These are phyloP conservation scores for Podila clonocystis DNA, from an alignment of 192 early-diverging fungal species.

Conservation along the genomic window DNA sequence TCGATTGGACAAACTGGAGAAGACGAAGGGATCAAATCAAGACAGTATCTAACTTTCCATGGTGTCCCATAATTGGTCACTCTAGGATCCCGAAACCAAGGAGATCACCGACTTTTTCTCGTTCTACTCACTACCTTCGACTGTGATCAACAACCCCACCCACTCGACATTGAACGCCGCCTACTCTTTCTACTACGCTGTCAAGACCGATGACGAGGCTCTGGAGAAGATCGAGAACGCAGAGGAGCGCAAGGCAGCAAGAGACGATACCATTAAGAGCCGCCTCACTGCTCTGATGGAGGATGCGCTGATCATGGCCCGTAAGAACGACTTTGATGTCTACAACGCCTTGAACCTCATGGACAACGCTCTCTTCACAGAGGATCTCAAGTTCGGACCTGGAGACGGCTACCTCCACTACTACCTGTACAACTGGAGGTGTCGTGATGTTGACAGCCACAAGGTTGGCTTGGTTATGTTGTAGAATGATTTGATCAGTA, in stretches of 20 bases:
- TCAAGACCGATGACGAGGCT: slow-evolving; percentile 47
- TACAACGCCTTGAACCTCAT: slow-evolving; percentile 94
- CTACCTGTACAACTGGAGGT: slow-evolving; percentile 97
- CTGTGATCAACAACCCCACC: slow-evolving; percentile 79
- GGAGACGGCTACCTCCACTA: slow-evolving; percentile 96
- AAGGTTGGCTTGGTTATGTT: slow-evolving; percentile 94
- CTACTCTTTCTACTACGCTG: slow-evolving; percentile 95
- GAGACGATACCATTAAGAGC: slow-evolving; percentile 59
- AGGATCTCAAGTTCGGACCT: slow-evolving; percentile 88
- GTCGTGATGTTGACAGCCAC: slow-evolving; percentile 68
- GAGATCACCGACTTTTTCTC: slow-evolving; percentile 90
- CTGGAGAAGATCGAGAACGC: slow-evolving; percentile 39
- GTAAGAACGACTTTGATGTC: slow-evolving; percentile 86
- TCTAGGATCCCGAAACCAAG: slow-evolving; percentile 62
- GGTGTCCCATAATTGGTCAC: neutral
- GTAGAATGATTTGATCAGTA: slow-evolving; percentile 41
- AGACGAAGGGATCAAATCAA: neutral
- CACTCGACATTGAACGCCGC: slow-evolving; percentile 88
- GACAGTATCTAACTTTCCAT: neutral
- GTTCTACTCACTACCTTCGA: slow-evolving; percentile 96
- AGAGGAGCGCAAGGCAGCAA: slow-evolving; percentile 47
- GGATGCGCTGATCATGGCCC: slow-evolving; percentile 85
- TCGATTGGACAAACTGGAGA: too few species aligned
- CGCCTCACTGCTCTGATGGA: slow-evolving; percentile 71
- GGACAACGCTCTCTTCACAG: slow-evolving; percentile 86